A percentile compares a stretch with the other conserved stretches of the same genome.
Evolutionary conservation across 2,329 filamentous ascomycete species (phyloP).

Genomic region (Curvularia hawaiiensis): DNA sequence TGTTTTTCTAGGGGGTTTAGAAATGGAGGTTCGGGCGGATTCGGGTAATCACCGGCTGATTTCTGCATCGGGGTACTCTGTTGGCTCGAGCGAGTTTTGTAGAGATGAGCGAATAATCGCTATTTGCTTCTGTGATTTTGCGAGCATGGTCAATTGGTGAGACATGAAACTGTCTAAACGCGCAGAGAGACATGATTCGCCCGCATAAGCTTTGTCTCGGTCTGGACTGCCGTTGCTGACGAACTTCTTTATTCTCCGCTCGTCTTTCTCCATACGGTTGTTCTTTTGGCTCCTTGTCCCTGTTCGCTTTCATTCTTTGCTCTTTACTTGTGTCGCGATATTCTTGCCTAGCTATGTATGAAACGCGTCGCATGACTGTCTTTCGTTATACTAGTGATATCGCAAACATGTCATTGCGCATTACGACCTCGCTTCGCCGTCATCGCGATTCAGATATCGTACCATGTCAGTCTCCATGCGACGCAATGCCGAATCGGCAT

Average conservation of each 20-base stretch:
- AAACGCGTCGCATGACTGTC: background rate
- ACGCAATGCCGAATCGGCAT: conserved; percentile 2
- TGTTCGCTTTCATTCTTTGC: background rate
- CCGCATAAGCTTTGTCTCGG: background rate
- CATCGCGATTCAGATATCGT: background rate
- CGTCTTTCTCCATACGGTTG: background rate
- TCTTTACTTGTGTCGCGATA: background rate
- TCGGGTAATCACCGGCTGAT: background rate
- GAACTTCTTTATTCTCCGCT: background rate
- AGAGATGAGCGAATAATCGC: background rate
- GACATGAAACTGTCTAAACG: background rate
- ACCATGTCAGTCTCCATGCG: background rate
- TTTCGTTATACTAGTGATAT: background rate
- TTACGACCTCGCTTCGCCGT: background rate
- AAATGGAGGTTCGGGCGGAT: background rate
- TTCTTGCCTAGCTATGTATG: background rate
- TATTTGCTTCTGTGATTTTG: background rate
- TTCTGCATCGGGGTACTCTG: no score
- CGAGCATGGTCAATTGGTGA: background rate
- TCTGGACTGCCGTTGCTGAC: background rate
- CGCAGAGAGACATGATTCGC: background rate
- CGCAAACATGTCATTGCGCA: background rate
- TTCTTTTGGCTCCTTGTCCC: background rate
- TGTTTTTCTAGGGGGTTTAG: background rate
- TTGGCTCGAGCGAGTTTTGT: background rate